Evolutionary conservation across 768 basidiomycete genomes (phyloP), one percentile per base, ranked within the genome.

Genomic region (Serendipita indica): DNA sequence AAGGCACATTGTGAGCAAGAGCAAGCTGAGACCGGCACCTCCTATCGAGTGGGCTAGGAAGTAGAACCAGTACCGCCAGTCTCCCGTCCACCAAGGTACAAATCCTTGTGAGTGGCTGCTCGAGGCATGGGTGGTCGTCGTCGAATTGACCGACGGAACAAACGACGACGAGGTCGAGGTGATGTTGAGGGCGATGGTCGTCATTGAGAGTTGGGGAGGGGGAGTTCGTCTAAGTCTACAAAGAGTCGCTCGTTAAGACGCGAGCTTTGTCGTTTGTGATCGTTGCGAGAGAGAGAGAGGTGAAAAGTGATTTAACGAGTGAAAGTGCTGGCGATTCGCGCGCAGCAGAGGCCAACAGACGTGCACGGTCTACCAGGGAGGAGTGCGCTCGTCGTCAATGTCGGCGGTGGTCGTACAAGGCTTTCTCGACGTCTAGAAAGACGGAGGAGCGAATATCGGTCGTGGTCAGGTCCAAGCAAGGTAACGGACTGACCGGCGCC

Each of bases 21-120:
- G 49, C 0, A 54, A 27, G 30, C 22, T 54, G 4, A 54, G 25
- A 12, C 49, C 49, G 4, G 49, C 49, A 6, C 41, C 41, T 27
- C 10, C 30, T 16, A n/a, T 27, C 13, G 45, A 46, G 49, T 54
- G 49, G 22, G 49, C 49, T 18, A 54, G 22, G 49, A 54, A 54
- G 32, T 54, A 54, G 49, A 54, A 54, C 49, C 49, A 54, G 32
- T 54, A 54, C 32, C n/a, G 22, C 49, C 49, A 54, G 32, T 54
- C 49, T 30, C 49, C 49, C 7, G 10, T n/a, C 49, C 49, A 54
- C 49, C 49, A 54, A 25, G 49, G 1, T 4, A 54, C 49, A 33
- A 25, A 54, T 20, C 49, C 49, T n/a, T n/a, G n/a, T n/a, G n/a
- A n/a, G n/a, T n/a, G n/a, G n/a, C 22, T 54, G 16, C 13, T 46